phyloP scores from a whole-genome alignment of 306 rosid genomes.

The Rubus parviflorus region DNA sequence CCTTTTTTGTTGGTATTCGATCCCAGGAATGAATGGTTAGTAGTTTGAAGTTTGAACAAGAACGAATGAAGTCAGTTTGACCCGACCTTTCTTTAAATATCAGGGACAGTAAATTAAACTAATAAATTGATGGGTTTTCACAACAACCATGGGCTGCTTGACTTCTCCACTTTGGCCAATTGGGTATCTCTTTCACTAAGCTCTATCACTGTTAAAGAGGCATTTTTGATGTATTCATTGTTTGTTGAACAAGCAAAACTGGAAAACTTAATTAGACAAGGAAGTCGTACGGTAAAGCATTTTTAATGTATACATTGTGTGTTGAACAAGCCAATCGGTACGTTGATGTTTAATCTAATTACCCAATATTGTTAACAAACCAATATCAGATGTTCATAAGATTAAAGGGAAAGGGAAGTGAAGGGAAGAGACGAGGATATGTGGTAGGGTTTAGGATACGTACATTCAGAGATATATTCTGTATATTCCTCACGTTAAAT shows the following conservation, averaged over 20 bases:
- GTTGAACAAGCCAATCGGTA: too few species aligned
- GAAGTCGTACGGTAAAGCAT: background rate
- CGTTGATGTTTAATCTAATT: background rate
- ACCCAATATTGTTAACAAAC: background rate
- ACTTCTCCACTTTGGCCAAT: slow-evolving; percentile 12
- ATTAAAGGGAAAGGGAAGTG: background rate
- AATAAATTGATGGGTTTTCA: background rate
- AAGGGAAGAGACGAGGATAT: background rate
- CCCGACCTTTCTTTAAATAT: background rate
- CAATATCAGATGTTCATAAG: background rate
- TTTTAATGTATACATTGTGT: too few species aligned
- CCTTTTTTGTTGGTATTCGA: background rate
- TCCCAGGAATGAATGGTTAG: background rate
- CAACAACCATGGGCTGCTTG: slow-evolving; percentile 25
- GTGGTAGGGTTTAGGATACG: too few species aligned
- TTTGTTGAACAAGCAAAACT: background rate
- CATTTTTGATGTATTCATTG: background rate
- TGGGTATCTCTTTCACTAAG: background rate
- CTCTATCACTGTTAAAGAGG: background rate
- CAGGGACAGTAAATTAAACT: background rate
- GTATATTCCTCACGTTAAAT: too few species aligned
- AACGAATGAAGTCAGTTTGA: slow-evolving; percentile 6
- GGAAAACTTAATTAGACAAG: background rate
- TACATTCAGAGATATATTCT: too few species aligned
- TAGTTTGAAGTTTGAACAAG: background rate